Percentiles rank a stretch among this genome's conserved stretches.
Conservation (phyloP, 2,329 filamentous ascomycete genomes). For the Pseudogymnoascus sp. region DNA sequence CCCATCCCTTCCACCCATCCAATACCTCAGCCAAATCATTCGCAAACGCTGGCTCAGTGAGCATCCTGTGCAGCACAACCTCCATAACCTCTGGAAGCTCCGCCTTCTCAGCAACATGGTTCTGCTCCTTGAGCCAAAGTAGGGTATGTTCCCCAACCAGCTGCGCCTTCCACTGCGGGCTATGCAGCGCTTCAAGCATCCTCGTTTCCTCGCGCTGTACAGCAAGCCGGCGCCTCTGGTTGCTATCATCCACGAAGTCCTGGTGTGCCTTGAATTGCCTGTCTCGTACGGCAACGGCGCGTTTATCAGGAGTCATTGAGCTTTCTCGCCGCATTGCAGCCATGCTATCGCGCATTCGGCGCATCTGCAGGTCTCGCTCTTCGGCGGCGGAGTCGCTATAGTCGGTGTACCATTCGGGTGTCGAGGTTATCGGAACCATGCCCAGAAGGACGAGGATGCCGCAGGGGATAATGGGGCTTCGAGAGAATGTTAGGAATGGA, state of each 20-base stretch:
- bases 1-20: constrained; percentile 46
- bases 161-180: constrained; percentile 42
- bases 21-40: constrained; percentile 35
- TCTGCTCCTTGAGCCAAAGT: constrained; percentile 34
- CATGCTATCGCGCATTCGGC: constrained; percentile 33
- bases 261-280: constrained; percentile 35
- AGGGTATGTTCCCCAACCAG: constrained; percentile 38
- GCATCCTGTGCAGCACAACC: constrained; percentile 42
- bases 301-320: constrained; percentile 35
- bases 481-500: constrained; percentile 40
- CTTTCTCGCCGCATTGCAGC: constrained; percentile 37
- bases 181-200: constrained; percentile 42
- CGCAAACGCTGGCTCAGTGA: constrained; percentile 39
- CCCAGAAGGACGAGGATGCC: constrained; percentile 48
- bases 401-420: constrained; percentile 45
- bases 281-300: constrained; percentile 33
- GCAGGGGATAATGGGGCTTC: constrained; percentile 46
- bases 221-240: constrained; percentile 32
- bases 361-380: constrained; percentile 31
- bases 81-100: constrained; percentile 36
- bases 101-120: constrained; percentile 21
- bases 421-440: constrained; percentile 40
- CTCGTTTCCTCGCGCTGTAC: constrained; percentile 38
- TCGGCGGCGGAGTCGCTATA: constrained; percentile 30
- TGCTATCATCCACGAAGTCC: constrained; percentile 39